A percentile compares a stretch with the other conserved stretches of the same genome.
These are phyloP conservation scores for Scheffersomyces stipitis DNA, from an alignment of 805 yeast genomes.

Conservation along the genomic window DNA sequence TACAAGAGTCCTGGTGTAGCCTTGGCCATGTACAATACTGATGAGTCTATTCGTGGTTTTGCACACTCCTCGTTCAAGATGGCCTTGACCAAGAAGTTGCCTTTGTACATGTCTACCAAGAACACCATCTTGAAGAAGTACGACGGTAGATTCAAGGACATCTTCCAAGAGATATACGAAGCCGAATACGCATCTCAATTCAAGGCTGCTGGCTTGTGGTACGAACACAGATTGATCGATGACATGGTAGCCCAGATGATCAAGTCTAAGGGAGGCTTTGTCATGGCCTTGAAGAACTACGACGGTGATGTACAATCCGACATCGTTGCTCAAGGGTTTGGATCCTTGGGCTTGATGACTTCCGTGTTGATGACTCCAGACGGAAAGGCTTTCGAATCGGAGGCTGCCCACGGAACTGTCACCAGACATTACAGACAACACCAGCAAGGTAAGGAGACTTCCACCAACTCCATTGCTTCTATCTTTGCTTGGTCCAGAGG, in stretches of 20 bases:
- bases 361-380: constrained; percentile 97
- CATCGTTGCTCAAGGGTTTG: constrained; percentile 97
- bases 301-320: constrained; percentile 98
- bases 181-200: constrained; percentile 65
- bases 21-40: constrained; percentile 93
- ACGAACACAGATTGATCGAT: constrained; percentile 93
- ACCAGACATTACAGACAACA: constrained; percentile 95
- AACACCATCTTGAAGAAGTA: constrained; percentile 92
- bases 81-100: constrained; percentile 76
- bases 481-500: constrained; percentile 98
- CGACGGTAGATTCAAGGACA: constrained; percentile 95
- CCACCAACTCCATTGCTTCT: constrained; percentile 96
- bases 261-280: constrained; percentile 91
- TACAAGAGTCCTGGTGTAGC: constrained; percentile 78
- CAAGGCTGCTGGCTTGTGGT: constrained; percentile 85
- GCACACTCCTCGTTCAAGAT: constrained; percentile 91
- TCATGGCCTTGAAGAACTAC: constrained; percentile 95
- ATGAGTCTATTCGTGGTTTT: constrained; percentile 83
- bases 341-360: constrained; percentile 95
- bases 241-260: constrained; percentile 99
- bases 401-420: constrained; percentile 99
- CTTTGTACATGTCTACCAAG: constrained; percentile 85
- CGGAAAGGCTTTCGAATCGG: constrained; percentile 92
- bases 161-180: constrained; percentile 80
- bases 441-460: constrained; percentile 95